Conservation (phyloP, 441 rosid species). For the Gossypium davidsonii region DNA sequence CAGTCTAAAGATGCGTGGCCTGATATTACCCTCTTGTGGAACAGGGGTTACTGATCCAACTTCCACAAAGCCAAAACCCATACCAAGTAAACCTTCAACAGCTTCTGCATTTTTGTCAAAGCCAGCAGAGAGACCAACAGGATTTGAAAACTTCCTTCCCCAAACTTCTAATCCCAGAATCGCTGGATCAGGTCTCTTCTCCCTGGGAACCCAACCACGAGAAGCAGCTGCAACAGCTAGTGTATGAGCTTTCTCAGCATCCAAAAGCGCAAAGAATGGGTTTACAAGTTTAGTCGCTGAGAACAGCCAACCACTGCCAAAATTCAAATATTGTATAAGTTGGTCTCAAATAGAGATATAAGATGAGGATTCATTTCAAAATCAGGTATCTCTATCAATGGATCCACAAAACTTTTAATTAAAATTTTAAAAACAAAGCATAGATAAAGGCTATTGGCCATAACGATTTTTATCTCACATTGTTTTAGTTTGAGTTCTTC, state of each 20-base stretch:
- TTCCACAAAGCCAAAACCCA: slow-evolving; percentile 96
- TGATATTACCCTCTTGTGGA: slow-evolving; percentile 93
- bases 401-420: not conserved
- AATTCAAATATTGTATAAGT: slow-evolving; percentile 15
- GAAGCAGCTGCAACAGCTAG: slow-evolving; percentile 87
- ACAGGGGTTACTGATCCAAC: slow-evolving; percentile 96
- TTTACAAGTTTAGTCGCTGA: slow-evolving; percentile 84
- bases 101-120: slow-evolving; percentile 99
- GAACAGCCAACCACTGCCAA: slow-evolving; percentile 90
- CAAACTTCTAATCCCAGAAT: slow-evolving; percentile 82
- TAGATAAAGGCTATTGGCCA: not conserved
- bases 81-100: slow-evolving; percentile 77
- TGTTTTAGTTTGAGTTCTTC: not conserved
- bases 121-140: slow-evolving; percentile 95
- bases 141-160: slow-evolving; percentile 97
- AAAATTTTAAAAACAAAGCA: not conserved
- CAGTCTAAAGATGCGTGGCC: slow-evolving; percentile 93
- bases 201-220: slow-evolving; percentile 97
- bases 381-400: not conserved
- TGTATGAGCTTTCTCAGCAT: slow-evolving; percentile 84
- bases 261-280: slow-evolving; percentile 87
- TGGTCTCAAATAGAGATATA: slow-evolving; percentile 3
- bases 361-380: not conserved
- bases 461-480: not conserved
- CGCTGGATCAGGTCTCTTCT: slow-evolving; percentile 75